Conservation (phyloP, 495 filamentous ascomycete genomes). For the Penicillium bovifimosum region DNA sequence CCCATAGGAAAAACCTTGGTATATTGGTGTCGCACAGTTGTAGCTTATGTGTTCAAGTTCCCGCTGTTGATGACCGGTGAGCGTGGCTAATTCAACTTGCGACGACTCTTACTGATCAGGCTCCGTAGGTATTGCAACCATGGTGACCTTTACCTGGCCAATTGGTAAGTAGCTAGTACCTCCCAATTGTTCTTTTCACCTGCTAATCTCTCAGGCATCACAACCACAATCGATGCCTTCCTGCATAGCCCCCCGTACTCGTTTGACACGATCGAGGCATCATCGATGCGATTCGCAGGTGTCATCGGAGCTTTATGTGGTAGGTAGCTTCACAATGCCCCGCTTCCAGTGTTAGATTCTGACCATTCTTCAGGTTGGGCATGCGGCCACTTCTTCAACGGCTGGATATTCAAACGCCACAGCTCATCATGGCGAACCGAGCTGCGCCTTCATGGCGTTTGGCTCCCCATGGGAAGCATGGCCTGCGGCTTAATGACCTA, state of each 20-base stretch:
- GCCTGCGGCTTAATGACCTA: conserved; percentile 30
- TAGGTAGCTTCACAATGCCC: conserved; percentile 5
- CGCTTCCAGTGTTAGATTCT: neutral
- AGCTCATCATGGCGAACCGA: conserved; percentile 26
- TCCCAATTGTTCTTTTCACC: neutral
- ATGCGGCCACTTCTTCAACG: conserved; percentile 34
- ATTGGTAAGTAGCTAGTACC: conserved; percentile 23
- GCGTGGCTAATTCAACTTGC: neutral
- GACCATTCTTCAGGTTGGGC: conserved; percentile 19
- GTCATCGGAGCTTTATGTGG: conserved; percentile 31
- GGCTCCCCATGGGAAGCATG: conserved; percentile 30
- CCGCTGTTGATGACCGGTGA: conserved; percentile 29
- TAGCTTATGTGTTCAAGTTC: conserved; percentile 31
- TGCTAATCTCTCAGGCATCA: conserved; percentile 24
- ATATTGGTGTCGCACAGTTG: conserved; percentile 21
- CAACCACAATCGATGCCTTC: conserved; percentile 35
- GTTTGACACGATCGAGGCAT: conserved; percentile 32
- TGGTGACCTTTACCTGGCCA: conserved; percentile 37
- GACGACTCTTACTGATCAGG: neutral
- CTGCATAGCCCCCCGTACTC: conserved; percentile 34
- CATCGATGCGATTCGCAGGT: conserved; percentile 37
- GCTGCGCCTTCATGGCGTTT: conserved; percentile 35
- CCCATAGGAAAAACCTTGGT: conserved; percentile 19
- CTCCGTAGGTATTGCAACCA: conserved; percentile 18
- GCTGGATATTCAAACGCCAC: conserved; percentile 31